These are phyloP conservation scores for Pythium diclinum DNA, from an alignment of 352 stramenopile species.

Conservation along the genomic window DNA sequence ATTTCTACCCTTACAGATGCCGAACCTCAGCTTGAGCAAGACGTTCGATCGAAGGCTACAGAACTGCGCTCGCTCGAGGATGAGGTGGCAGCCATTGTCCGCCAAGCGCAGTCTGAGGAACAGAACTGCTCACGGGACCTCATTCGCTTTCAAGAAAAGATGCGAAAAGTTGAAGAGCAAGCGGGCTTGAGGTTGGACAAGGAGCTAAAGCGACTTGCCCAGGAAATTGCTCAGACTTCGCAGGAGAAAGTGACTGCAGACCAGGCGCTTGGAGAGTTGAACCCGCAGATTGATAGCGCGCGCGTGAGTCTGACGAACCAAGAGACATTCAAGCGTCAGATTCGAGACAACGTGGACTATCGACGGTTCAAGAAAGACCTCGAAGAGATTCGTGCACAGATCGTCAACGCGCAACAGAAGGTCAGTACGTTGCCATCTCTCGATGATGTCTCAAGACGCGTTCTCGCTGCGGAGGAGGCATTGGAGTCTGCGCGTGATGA, in stretches of 20 bases:
- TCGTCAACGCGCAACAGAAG: slow-evolving; percentile 42
- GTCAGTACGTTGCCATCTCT: slow-evolving; percentile 47
- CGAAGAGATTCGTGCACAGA: slow-evolving; percentile 32
- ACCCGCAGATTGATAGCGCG: slow-evolving; percentile 43
- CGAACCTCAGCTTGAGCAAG: slow-evolving; percentile 41
- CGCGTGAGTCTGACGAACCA: slow-evolving; percentile 42
- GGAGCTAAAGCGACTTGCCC: slow-evolving; percentile 38
- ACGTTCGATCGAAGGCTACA: slow-evolving; percentile 40
- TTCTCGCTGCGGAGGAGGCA: slow-evolving; percentile 32
- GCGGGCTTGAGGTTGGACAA: slow-evolving; percentile 39
- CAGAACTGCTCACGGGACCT: slow-evolving; percentile 35
- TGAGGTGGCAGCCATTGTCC: not conserved
- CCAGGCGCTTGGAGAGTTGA: slow-evolving; percentile 43
- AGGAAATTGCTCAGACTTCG: slow-evolving; percentile 43
- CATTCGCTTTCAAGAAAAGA: slow-evolving; percentile 15
- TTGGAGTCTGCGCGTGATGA: slow-evolving; percentile 34
- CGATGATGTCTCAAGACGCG: slow-evolving; percentile 46
- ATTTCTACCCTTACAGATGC: slow-evolving; percentile 34
- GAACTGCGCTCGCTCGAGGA: slow-evolving; percentile 41
- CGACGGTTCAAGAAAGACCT: slow-evolving; percentile 51
- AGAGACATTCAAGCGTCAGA: slow-evolving; percentile 64
- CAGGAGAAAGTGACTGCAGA: slow-evolving; percentile 37
- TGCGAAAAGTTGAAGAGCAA: slow-evolving; percentile 29
- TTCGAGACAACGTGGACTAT: slow-evolving; percentile 78
- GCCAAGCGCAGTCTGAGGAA: slow-evolving; percentile 12